Base-by-base conservation (phyloP, 2,329 filamentous ascomycete species). In the Cryphonectria radicalis region DNA sequence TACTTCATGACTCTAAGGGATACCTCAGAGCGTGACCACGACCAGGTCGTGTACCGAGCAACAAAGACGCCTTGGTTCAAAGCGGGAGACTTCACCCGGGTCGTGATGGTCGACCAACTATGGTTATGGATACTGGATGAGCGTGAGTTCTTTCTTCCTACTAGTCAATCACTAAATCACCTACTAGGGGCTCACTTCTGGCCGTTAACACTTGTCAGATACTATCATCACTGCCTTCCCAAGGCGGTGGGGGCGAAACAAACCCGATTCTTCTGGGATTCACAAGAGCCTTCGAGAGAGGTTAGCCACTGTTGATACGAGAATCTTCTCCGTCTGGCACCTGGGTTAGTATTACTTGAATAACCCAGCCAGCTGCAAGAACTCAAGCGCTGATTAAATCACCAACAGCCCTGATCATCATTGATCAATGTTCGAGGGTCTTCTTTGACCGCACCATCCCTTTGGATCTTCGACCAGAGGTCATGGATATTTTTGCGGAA, bases 371-470 rank as follows among this genome's bases (percentile, higher is more conserved):
- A 3, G 37, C 37, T 13, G 8, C 1, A 40, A 11, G 37, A 13
- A 11, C 37, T 11, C 11, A 11, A 40, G 8, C 10, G 37, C 10
- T 32, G 4, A 32, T 32, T 50, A 50, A 7, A 1, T 43, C 0
- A 5, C 28, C 7, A 1, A 11, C 1, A 72, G 70, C 70, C 46
- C 68, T 32, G 14, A 64, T 72, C n/a, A 70, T 72, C 4, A 70
- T 72, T 17, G 70, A 72, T 17, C 70, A 72, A 60, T 70, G 70
- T 25, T 72, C 70, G n/a, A 70, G 67, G 14, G 70, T 72, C 3
- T 72, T 72, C 40, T 72, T 72, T 14, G 70, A 72, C 25, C 63
- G 70, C 22, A 72, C 70, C 5, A 60, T 53, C 10, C 70, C 70
- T 1, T 25, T 72, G 7, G 70, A 70, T 17, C 46, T 70, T 0